phyloP scores from a whole-genome alignment of 1,284 basidiomycete genomes.

The Neotropicomus parvogracilis region DNA sequence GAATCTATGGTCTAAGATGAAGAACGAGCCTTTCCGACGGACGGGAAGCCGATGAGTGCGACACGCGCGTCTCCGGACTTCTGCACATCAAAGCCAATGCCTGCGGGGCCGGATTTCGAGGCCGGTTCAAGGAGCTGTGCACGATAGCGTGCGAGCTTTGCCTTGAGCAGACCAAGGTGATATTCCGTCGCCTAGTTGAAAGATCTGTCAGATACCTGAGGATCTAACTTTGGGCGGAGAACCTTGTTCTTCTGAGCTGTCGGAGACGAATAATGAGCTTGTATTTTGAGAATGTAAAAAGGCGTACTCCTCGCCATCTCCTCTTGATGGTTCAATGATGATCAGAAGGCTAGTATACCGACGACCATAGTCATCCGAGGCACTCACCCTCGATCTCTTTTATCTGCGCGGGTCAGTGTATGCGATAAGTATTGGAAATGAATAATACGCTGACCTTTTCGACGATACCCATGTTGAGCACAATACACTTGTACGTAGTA shows the following conservation, averaged over 20 bases:
- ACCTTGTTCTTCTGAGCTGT: conserved; percentile 91
- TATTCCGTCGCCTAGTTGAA: conserved; percentile 81
- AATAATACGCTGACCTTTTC: conserved; percentile 63
- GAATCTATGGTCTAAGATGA: background rate
- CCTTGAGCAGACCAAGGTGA: conserved; percentile 84
- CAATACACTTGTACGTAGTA: background rate
- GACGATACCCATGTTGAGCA: conserved; percentile 75
- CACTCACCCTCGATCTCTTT: conserved; percentile 86
- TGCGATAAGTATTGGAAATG: background rate
- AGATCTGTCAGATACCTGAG: conserved; percentile 17
- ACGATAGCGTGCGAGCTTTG: conserved; percentile 88
- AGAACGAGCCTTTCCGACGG: conserved; percentile 76
- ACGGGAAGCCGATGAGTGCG: conserved; percentile 91
- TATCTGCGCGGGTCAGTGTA: conserved; percentile 48
- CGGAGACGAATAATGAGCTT: conserved; percentile 4
- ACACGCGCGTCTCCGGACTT: conserved; percentile 94
- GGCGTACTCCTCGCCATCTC: conserved; percentile 81
- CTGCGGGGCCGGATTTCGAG: conserved; percentile 75
- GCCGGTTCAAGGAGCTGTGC: conserved; percentile 86
- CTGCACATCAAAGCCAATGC: conserved; percentile 90
- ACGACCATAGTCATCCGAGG: background rate
- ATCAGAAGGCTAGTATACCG: conserved; percentile 13
- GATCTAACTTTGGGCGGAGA: background rate
- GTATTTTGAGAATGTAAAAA: conserved; percentile 1
- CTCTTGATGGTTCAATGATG: conserved; percentile 47